These are phyloP conservation scores for Thalassiosira livingstoniorum DNA, from an alignment of 352 stramenopile species.

Conservation along the genomic window DNA sequence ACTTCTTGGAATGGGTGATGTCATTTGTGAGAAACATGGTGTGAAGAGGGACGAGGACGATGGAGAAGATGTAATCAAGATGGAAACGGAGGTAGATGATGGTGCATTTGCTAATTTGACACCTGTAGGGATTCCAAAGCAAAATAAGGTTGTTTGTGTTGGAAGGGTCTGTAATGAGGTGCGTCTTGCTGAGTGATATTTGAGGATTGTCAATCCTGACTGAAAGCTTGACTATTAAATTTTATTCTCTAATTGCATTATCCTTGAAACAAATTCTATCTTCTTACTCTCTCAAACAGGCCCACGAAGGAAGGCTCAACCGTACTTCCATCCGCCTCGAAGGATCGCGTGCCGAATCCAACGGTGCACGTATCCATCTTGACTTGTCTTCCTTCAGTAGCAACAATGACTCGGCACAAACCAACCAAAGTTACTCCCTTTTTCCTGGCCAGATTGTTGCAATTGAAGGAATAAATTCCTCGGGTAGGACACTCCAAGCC, in stretches of 20 bases:
- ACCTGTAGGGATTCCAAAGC: conserved; percentile 86
- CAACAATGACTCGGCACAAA: too few relatives aligned
- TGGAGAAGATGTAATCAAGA: not conserved
- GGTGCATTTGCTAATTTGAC: conserved; percentile 58
- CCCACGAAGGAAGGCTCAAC: conserved; percentile 87
- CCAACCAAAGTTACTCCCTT: conserved; percentile 78
- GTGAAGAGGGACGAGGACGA: conserved; percentile 2
- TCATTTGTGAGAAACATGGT: conserved; percentile 36
- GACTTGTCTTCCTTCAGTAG: conserved; percentile 81
- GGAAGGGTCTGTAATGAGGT: conserved; percentile 89
- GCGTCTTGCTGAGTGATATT: conserved; percentile 2
- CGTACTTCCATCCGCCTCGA: conserved; percentile 86
- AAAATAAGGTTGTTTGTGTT: conserved; percentile 83
- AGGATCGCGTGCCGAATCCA: conserved; percentile 77
- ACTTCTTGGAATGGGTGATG: conserved; percentile 65
- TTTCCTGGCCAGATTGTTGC: conserved; percentile 90
- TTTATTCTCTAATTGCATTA: not conserved
- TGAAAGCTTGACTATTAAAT: not conserved
- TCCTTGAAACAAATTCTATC: conserved; percentile 3
- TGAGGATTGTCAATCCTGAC: not conserved
- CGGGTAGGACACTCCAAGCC: conserved; percentile 82
- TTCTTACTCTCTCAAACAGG: conserved; percentile 47
- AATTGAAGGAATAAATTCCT: conserved; percentile 86
- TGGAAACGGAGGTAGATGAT: not conserved
- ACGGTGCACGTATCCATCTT: conserved; percentile 81